Conservation (phyloP, 768 basidiomycete species). For the Heimioporus sp. region DNA sequence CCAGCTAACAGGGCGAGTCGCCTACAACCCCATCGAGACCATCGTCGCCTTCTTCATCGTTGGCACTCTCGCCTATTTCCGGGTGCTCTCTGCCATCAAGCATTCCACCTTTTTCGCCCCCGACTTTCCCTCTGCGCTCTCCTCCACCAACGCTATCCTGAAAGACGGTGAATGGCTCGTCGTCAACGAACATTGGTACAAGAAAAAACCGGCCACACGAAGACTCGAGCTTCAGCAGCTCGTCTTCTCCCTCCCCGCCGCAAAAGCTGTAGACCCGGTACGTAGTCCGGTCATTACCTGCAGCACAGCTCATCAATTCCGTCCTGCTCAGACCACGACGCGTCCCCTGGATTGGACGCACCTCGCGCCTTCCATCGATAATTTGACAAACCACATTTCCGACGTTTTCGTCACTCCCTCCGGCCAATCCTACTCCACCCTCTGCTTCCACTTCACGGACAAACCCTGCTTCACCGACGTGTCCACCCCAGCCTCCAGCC, state of each 20-base stretch:
- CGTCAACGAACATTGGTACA: constrained; percentile 55
- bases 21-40: constrained; percentile 80
- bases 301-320: constrained; percentile 3
- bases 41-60: constrained; percentile 88
- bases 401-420: constrained; percentile 38
- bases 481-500: constrained; percentile 33
- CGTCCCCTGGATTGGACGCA: constrained; percentile 38
- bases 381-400: constrained; percentile 50
- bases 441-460: constrained; percentile 45
- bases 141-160: constrained; percentile 56
- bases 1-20: constrained; percentile 69
- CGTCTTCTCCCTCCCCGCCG: constrained; percentile 51
- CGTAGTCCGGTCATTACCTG: constrained; percentile 5
- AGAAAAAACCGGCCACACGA: constrained; percentile 30
- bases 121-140: constrained; percentile 43
- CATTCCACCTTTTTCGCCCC: constrained; percentile 79
- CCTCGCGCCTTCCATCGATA: constrained; percentile 42
- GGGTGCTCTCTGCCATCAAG: constrained; percentile 86
- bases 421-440: constrained; percentile 45
- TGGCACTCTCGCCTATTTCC: constrained; percentile 93
- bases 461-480: constrained; percentile 41
- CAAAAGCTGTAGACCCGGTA: constrained; percentile 37
- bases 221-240: constrained; percentile 75
- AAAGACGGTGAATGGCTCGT: constrained; percentile 60
- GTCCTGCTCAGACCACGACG: constrained; percentile 22